These are phyloP conservation scores for Eucalyptus polyanthemos DNA, from an alignment of 345 rosid species.

Conservation along the genomic window DNA sequence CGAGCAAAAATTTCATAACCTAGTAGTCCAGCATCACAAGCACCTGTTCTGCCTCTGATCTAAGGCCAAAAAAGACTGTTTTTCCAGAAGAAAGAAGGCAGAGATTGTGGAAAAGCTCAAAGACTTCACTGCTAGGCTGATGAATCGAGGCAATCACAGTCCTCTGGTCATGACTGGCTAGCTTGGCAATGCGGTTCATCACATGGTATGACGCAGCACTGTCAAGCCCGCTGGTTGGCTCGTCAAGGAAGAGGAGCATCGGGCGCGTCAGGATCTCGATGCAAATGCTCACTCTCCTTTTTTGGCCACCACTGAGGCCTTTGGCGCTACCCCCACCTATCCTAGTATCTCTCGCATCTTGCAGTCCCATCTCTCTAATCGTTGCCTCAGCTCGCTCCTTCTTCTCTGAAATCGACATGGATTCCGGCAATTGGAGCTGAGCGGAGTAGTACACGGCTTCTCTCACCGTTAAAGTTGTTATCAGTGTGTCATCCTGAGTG, in stretches of 20 bases:
- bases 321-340: constrained; percentile 35
- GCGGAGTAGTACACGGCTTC: constrained; percentile 49
- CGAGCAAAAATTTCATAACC: not conserved
- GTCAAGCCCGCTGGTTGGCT: constrained; percentile 44
- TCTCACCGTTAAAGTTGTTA: not conserved
- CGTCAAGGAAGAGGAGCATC: constrained; percentile 33
- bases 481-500: not conserved
- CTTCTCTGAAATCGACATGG: constrained; percentile 26
- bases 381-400: constrained; percentile 33
- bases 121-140: constrained; percentile 41
- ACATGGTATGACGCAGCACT: constrained; percentile 45
- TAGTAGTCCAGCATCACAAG: not conserved
- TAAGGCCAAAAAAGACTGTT: constrained; percentile 30
- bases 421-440: constrained; percentile 33
- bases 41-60: constrained; percentile 19
- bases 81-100: constrained; percentile 35
- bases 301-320: constrained; percentile 50
- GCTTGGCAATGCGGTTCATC: constrained; percentile 21
- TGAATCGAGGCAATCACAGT: constrained; percentile 38
- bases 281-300: constrained; percentile 45
- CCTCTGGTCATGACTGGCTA: constrained; percentile 13
- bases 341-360: constrained; percentile 23
- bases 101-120: constrained; percentile 25
- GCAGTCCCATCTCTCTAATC: constrained; percentile 41
- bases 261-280: constrained; percentile 40